Evolutionary conservation across 129 eudicot genomes (phyloP).

Genomic region (Apium graveolens): DNA sequence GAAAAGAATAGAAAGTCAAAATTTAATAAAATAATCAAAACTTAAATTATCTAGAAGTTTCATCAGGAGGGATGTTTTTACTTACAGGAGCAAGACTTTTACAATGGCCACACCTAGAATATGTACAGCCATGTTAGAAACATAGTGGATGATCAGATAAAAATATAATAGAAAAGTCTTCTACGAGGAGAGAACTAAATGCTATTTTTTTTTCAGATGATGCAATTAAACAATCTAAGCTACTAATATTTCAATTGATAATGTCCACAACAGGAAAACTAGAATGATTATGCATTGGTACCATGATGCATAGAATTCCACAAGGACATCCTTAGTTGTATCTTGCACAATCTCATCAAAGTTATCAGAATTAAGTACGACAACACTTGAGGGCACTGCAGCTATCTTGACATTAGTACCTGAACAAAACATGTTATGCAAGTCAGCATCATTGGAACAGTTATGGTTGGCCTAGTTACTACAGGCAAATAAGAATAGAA

Average conservation of each 20-base stretch:
- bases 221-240: not conserved
- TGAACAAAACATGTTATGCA: constrained; percentile 26
- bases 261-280: constrained; percentile 10
- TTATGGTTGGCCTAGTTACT: not conserved
- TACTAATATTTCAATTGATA: not conserved
- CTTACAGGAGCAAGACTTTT: constrained; percentile 98
- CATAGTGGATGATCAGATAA: not conserved
- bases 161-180: not conserved
- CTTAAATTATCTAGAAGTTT: not conserved
- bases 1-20: constrained; percentile 4
- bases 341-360: constrained; percentile 78
- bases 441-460: not conserved
- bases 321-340: constrained; percentile 84
- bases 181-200: not conserved
- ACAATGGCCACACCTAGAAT: constrained; percentile 98
- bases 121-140: not conserved
- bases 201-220: not conserved
- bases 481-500: not conserved
- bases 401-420: constrained; percentile 95
- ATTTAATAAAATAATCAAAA: not conserved
- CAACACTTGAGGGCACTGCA: constrained; percentile 76
- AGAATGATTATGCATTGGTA: constrained; percentile 13
- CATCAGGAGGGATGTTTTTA: constrained; percentile 8
- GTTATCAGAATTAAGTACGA: constrained; percentile 75
- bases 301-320: constrained; percentile 99